Conservation (phyloP, 495 filamentous ascomycete species). For the Penicillium steckii region DNA sequence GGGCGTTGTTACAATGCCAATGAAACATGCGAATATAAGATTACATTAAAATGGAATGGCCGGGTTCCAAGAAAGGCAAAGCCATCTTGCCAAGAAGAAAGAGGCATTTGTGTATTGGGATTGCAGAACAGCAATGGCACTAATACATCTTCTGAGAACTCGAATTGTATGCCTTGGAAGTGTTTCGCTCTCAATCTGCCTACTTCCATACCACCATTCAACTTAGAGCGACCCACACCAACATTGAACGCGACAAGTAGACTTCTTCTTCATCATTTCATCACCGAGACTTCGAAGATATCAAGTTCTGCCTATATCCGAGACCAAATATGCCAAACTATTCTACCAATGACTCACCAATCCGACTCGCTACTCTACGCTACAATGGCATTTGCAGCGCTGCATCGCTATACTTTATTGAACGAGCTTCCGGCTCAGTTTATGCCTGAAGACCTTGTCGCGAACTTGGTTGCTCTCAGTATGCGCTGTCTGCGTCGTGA, state of each 20-base stretch:
- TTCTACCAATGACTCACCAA: constrained; percentile 12
- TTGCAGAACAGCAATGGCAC: not conserved
- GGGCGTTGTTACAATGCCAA: constrained; percentile 11
- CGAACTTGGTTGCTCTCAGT: constrained; percentile 7
- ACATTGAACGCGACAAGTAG: not conserved
- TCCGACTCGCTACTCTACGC: constrained; percentile 14
- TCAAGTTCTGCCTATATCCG: constrained; percentile 12
- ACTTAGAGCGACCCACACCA: not conserved
- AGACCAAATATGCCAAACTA: constrained; percentile 13
- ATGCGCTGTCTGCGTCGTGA: constrained; percentile 11
- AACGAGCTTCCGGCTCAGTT: constrained; percentile 8
- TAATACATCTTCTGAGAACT: no score
- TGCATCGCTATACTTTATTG: constrained; percentile 13
- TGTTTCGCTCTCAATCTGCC: not conserved
- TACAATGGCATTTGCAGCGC: constrained; percentile 14
- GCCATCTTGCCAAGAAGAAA: not conserved
- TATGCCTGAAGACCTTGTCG: constrained; percentile 6
- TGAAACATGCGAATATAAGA: constrained; percentile 10
- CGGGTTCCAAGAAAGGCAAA: constrained; percentile 11
- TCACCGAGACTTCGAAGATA: constrained; percentile 12
- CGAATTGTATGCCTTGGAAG: no score
- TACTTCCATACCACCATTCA: not conserved
- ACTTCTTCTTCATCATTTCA: constrained; percentile 14
- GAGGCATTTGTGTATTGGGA: no score
- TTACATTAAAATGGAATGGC: constrained; percentile 18